A percentile compares a stretch with the other conserved stretches of the same genome.
phyloP scores from a whole-genome alignment of 164 flowering plant genomes.

The Stephania cephalantha region DNA sequence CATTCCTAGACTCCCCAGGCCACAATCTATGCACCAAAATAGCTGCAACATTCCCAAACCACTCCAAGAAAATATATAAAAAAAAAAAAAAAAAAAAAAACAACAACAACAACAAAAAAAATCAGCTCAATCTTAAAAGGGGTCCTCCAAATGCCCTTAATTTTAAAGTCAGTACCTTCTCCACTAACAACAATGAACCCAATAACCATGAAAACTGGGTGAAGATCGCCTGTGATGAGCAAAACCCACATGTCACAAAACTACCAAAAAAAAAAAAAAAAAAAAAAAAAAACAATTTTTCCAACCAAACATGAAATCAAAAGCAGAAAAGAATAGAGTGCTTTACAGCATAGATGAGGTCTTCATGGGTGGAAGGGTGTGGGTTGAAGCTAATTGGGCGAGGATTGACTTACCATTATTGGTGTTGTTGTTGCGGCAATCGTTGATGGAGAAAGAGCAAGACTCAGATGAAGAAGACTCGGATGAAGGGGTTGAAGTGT shows the following conservation, averaged over 20 bases:
- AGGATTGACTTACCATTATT: too few relatives aligned
- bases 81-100: too few relatives aligned
- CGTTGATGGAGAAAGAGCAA: too few relatives aligned
- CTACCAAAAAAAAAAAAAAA: neutral
- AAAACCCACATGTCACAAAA: neutral
- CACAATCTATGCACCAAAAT: conserved; percentile 80
- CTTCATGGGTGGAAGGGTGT: conserved; percentile 39
- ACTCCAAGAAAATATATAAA: too few relatives aligned
- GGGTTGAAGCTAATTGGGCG: conserved; percentile 41
- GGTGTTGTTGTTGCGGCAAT: too few relatives aligned
- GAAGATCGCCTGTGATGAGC: conserved; percentile 48
- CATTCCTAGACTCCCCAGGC: conserved; percentile 76
- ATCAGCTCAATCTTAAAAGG: neutral
- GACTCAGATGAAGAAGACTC: too few relatives aligned
- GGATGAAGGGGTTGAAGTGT: too few relatives aligned
- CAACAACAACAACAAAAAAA: neutral
- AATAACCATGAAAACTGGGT: conserved; percentile 87
- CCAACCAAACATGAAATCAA: too few relatives aligned
- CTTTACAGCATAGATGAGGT: conserved; percentile 43
- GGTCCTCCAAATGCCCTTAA: neutral
- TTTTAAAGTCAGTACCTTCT: conserved; percentile 51
- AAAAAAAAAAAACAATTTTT: neutral
- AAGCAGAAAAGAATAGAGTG: conserved; percentile 2
- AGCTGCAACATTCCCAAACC: conserved; percentile 34
- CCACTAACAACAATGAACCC: conserved; percentile 89